A percentile compares a stretch with the other conserved stretches of the same genome.
Conservation (phyloP, 148 eudicot genomes). For the Suaeda aralocaspica region DNA sequence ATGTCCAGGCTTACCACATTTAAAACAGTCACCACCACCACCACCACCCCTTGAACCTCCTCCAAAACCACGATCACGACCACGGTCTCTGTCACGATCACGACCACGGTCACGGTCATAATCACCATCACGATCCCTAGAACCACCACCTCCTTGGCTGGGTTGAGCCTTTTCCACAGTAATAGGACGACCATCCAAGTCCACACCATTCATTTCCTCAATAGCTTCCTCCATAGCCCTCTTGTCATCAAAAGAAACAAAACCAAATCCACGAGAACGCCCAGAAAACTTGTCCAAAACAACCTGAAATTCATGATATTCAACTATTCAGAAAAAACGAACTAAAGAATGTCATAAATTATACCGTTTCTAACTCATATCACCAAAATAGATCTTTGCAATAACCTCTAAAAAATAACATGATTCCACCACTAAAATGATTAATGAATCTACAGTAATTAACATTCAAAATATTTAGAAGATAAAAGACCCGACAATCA, state of each 20-base stretch:
- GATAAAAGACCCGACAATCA: too few relatives aligned
- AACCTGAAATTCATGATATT: slow-evolving; percentile 36
- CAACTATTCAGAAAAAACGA: not conserved
- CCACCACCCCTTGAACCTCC: slow-evolving; percentile 69
- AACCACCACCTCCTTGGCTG: slow-evolving; percentile 45
- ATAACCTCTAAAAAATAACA: too few relatives aligned
- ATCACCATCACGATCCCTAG: slow-evolving; percentile 68
- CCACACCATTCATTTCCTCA: slow-evolving; percentile 82
- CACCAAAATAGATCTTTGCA: too few relatives aligned
- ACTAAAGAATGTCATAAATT: too few relatives aligned
- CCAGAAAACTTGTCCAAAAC: slow-evolving; percentile 84
- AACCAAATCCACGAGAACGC: slow-evolving; percentile 96
- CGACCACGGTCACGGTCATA: slow-evolving; percentile 57
- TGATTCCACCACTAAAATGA: too few relatives aligned
- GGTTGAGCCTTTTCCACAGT: slow-evolving; percentile 97
- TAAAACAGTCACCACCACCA: slow-evolving; percentile 55
- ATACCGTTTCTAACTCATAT: too few relatives aligned
- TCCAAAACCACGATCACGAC: slow-evolving; percentile 46
- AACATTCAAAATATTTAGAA: too few relatives aligned
- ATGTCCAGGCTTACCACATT: slow-evolving; percentile 51
- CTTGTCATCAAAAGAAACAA: slow-evolving; percentile 87
- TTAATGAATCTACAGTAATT: too few relatives aligned
- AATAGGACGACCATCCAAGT: slow-evolving; percentile 84
- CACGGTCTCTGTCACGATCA: slow-evolving; percentile 41
- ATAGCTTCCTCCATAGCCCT: slow-evolving; percentile 94